Evolutionary conservation across 2,329 filamentous ascomycete genomes (phyloP), one percentile per base, ranked within the genome.

Genomic region (Penicillium sp.): DNA sequence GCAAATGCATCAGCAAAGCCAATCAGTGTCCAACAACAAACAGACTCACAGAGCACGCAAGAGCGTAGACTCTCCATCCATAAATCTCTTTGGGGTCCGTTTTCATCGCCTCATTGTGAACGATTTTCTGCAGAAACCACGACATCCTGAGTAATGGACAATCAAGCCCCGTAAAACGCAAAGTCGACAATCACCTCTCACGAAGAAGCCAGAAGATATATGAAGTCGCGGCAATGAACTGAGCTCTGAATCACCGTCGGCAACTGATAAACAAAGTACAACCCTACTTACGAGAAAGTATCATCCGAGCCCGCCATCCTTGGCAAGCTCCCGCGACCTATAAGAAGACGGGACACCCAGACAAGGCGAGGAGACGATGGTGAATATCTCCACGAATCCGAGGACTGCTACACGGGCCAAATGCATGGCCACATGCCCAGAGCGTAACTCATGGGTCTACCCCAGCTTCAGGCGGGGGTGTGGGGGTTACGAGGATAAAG

Each of bases 21-120:
- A 2, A 36, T 41, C n/a, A 5, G 8, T 9, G 31, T 8, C 33
- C 5, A 18, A 13, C 24, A 39, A 36, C 10, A 14, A 25, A 31
- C 11, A 25, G 49, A 63, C 74, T 54, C 47, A 76, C 79, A 56
- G 83, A 84, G 64, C 78, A 83, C 44, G 83, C 84, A 58, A 87
- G 75, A 50, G 78, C 78, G 57, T 86, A 82, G 25, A 86, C 83
- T 50, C 85, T 80, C 85, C 85, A 88, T 63, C 84, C 84, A 71
- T 88, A 88, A 53, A 88, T 84, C 66, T 87, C 81, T 18, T 79
- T 76, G 16, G 86, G 86, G 64, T 89, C 86, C 31, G 74, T 70
- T 64, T 80, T 84, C 81, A 89, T 88, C 40, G 87, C 82, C 68
- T 89, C 84, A 75, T 89, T 89, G 70, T 81, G 81, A 61, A 87